phyloP scores from a whole-genome alignment of 2,329 filamentous ascomycete species.

The Magnaporthales sp. region DNA sequence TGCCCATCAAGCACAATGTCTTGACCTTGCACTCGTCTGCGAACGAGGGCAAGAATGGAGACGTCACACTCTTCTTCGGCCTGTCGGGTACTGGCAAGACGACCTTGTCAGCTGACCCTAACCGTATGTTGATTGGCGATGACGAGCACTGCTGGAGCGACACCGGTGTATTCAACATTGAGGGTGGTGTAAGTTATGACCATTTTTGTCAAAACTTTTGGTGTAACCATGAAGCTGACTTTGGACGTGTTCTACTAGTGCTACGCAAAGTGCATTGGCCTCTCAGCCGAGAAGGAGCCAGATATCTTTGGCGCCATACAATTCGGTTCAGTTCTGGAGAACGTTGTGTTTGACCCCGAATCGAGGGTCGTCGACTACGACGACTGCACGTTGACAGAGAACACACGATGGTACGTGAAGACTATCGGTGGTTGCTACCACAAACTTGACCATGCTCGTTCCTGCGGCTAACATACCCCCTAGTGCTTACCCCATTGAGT shows the following conservation, averaged over 20 bases:
- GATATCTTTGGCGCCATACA: slow-evolving; percentile 95
- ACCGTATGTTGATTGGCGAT: slow-evolving; percentile 92
- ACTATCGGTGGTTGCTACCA: not conserved
- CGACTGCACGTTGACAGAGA: slow-evolving; percentile 89
- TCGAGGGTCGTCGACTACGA: slow-evolving; percentile 94
- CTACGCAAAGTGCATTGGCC: slow-evolving; percentile 97
- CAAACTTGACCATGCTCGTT: not conserved
- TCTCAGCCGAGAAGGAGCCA: slow-evolving; percentile 97
- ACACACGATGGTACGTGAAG: slow-evolving; percentile 66
- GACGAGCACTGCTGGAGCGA: slow-evolving; percentile 99
- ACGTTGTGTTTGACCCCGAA: slow-evolving; percentile 91
- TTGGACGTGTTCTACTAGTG: slow-evolving; percentile 36
- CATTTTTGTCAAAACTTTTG: not conserved
- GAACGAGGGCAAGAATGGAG: slow-evolving; percentile 89
- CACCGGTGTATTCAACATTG: slow-evolving; percentile 96
- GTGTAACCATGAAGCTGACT: not conserved
- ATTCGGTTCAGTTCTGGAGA: slow-evolving; percentile 96
- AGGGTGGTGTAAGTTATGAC: slow-evolving; percentile 54
- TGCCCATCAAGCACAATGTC: slow-evolving; percentile 99
- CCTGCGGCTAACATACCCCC: slow-evolving; percentile 10
- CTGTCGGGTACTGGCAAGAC: slow-evolving; percentile 98
- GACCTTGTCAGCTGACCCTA: slow-evolving; percentile 91
- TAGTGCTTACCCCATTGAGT: slow-evolving; percentile 93
- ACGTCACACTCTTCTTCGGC: slow-evolving; percentile 99
- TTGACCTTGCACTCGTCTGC: slow-evolving; percentile 96